Base-by-base conservation (phyloP, 345 rosid genomes). In the Rhodamnia rubescens region DNA sequence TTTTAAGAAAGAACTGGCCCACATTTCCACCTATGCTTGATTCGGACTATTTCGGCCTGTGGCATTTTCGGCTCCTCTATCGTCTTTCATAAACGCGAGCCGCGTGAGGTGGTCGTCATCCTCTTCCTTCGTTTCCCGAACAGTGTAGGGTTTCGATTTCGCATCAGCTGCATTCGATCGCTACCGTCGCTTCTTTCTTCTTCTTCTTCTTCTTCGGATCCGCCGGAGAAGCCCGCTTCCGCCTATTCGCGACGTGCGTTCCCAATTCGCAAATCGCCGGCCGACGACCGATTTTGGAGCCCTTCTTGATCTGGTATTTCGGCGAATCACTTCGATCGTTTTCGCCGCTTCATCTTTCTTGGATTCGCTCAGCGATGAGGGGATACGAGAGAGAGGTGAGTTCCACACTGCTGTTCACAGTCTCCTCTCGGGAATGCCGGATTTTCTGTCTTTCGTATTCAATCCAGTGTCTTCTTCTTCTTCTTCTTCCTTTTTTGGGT, bases 351-450 rank as follows among this genome's bases (percentile, higher is more conserved):
- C 11, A 24, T 26, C 42, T 81, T 85, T 57, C 50, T 57, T 56
- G 14, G 85, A 82, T 83, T 81, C 54, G 64, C 51, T 58, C 82
- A 59, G 89, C 85, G 86, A 94, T 93, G 95, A 75, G 87, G 87
- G 91, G 85, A 78, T 91, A 93, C 86, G 92, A 85, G 54, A 58
- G 88, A 88, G 91, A 91, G 85, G 95, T 94, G 89, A 88, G 92
- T 75, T 16, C 11, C n/a, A 9, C 82, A 11, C 50, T 52, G 15
- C 18, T 26, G 27, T 87, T 85, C 58, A 56, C 36, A 47, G 58
- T 32, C 51, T 13, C 53, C 22, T 22, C 57, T 47, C 6, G 51
- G 36, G 85, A 4, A 21, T 7, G 10, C 53, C 18, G 51, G 50
- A 40, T 36, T 47, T 64, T 84, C 14, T 42, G 27, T 85, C 40